Evolutionary conservation across 768 basidiomycete species (phyloP), one percentile per base, ranked within the genome.

Genomic region (Psilocybe cubensis): DNA sequence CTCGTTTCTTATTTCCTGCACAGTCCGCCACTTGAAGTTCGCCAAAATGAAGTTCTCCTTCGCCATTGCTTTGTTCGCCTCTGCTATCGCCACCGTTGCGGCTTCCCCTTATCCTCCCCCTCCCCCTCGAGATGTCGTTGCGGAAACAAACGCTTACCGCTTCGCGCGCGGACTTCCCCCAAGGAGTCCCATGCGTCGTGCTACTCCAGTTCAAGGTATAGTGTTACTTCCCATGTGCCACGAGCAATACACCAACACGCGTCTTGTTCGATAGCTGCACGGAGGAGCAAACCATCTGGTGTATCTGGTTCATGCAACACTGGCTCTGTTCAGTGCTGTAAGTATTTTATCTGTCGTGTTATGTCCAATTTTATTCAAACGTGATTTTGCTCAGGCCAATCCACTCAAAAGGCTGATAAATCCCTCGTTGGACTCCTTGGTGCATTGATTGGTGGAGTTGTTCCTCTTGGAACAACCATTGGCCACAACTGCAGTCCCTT

Each of bases 151-250:
- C 51, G 84, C 78, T 0, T 58, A 77, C 11, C 82, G 85, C 33
- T 58, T 87, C 42, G 80, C 82, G 53, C 82, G 81, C 18, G 84
- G 85, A 10, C 69, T 86, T 3, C 66, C 74, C 25, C 85, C 83
- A 17, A 66, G 74, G 1, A 70, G 80, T 1, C 85, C 84, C n/a
- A 62, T 63, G 0, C 75, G 75, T 29, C 72, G 77, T 24, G 74
- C 59, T 1, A 74, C 77, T 0, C 70, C 69, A 11, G 66, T 71
- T 7, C 59, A 23, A 6, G 51, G 80, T 81, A 53, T 47, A 17
- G 9, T 2, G 3, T 33, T 24, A 18, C 40, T 74, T 72, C 56
- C 0, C 21, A 18, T 31, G 3, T 11, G 28, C 23, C 18, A 24
- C 9, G 6, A n/a, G 20, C 54, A 25, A 54, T 4, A 10, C 45